phyloP scores from a whole-genome alignment of 305 asterid genomes.

The Fraxinus sp. region DNA sequence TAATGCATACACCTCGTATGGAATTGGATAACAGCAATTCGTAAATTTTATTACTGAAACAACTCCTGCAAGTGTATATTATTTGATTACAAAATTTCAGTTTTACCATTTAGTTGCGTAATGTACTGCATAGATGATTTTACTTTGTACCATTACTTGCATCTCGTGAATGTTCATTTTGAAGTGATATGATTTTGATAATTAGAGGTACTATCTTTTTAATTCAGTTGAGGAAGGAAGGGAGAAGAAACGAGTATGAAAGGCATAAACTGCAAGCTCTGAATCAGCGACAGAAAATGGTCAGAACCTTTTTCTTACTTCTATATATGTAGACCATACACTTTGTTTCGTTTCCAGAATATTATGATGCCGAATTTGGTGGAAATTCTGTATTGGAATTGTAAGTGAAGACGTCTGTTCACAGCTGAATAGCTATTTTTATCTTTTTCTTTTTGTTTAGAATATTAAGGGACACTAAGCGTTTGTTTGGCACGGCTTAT shows the following conservation, averaged over 20 bases:
- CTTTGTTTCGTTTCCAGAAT: not conserved
- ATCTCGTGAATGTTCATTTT: slow-evolving; percentile 12
- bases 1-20: not conserved
- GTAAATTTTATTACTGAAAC: not conserved
- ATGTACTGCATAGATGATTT: not conserved
- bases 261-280: slow-evolving; percentile 93
- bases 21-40: not conserved
- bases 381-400: not conserved
- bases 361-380: not conserved
- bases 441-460: not conserved
- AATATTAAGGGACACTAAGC: not conserved
- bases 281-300: slow-evolving; percentile 98
- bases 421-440: not conserved
- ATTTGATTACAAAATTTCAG: not conserved
- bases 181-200: not conserved
- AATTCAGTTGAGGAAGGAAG: slow-evolving; percentile 88
- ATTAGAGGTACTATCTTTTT: not conserved
- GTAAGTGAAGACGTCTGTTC: not conserved
- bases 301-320: slow-evolving; percentile 32
- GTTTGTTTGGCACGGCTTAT: not conserved
- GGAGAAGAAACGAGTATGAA: slow-evolving; percentile 95
- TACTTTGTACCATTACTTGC: not conserved
- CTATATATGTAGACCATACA: not conserved
- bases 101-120: not conserved
- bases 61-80: not conserved